Base-by-base conservation (phyloP, 78 protist species). In the Acrasis kona region DNA sequence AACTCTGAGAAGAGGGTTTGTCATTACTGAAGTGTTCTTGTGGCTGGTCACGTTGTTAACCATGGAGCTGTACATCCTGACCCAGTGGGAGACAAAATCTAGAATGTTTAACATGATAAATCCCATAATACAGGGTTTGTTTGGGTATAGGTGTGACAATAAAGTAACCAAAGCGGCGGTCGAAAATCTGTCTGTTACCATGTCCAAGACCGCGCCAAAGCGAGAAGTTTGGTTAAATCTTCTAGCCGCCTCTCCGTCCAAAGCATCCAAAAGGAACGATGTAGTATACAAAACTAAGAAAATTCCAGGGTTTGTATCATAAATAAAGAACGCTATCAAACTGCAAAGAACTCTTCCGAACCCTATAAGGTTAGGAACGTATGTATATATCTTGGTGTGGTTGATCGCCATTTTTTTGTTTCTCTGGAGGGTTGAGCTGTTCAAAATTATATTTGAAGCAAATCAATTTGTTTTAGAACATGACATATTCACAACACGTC, bases 191-290 rank as follows among this genome's bases (percentile, higher is more conserved):
- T 91, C 95, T 30, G 92, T 87, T 39, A 91, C 61, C 95, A 91
- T 91, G 83, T 91, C 95, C 27, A 91, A 81, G 37, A 86, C 41
- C 10, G 95, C 91, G 5, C 95, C 95, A 40, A 91, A 82, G 70
- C 70, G 77, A 68, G 85, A 74, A 74, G 85, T 77, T 78, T 91
- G 95, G 57, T 76, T 72, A 10, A 91, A 50, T 5, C 10, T 28
- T 34, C 95, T 57, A 0, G 92, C 95, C 5, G 91, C 89, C 42
- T 74, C 72, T 70, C 95, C 95, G 74, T 87, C 95, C 5, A 86
- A 84, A 76, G 79, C 89, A 75, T 91, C 95, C 34, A 86, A 76
- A 2, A 61, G 7, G 72, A 78, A 75, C 78, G 88, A 74, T 57
- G 57, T 3, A 67, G 40, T 35, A 91, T 89, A 82, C 67, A 83